These are phyloP conservation scores for Elsinoe batatas DNA, from an alignment of 2,329 filamentous ascomycete genomes.

Conservation along the genomic window DNA sequence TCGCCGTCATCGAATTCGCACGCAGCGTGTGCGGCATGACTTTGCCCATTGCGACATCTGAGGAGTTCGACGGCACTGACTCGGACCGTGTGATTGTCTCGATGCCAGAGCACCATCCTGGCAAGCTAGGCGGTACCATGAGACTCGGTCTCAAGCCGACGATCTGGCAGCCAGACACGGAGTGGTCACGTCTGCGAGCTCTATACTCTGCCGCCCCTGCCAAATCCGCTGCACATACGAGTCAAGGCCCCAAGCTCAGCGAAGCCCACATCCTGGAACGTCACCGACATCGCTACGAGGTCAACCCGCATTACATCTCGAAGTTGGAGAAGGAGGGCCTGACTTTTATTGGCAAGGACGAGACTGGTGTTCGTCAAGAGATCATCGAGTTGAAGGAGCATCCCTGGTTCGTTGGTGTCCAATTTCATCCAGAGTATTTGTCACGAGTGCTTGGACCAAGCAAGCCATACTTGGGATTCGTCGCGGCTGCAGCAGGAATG, in stretches of 20 bases:
- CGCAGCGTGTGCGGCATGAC: conserved; percentile 60
- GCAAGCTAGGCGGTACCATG: conserved; percentile 79
- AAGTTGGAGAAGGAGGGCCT: conserved; percentile 59
- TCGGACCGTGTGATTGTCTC: conserved; percentile 67
- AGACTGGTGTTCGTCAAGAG: conserved; percentile 70
- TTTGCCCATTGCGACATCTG: conserved; percentile 42
- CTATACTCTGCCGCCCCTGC: conserved; percentile 54
- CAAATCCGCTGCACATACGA: not conserved
- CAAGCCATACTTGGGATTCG: conserved; percentile 71
- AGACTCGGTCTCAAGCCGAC: conserved; percentile 66
- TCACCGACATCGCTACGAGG: conserved; percentile 83
- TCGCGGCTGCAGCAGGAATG: conserved; percentile 65
- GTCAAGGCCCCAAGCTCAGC: conserved; percentile 16
- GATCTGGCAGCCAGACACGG: conserved; percentile 62
- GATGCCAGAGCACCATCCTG: conserved; percentile 80
- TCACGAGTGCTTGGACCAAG: conserved; percentile 64
- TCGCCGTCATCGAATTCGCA: conserved; percentile 83
- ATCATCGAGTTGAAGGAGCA: conserved; percentile 74
- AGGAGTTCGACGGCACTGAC: conserved; percentile 50
- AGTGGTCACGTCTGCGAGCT: conserved; percentile 68
- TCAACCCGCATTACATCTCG: conserved; percentile 70
- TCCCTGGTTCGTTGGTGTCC: conserved; percentile 74
- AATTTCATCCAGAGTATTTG: conserved; percentile 83
- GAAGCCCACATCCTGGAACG: conserved; percentile 50
- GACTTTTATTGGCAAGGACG: conserved; percentile 69